A percentile compares a stretch with the other conserved stretches of the same genome.
Conservation (phyloP, 805 yeast genomes). For the Lachancea quebecensis region DNA sequence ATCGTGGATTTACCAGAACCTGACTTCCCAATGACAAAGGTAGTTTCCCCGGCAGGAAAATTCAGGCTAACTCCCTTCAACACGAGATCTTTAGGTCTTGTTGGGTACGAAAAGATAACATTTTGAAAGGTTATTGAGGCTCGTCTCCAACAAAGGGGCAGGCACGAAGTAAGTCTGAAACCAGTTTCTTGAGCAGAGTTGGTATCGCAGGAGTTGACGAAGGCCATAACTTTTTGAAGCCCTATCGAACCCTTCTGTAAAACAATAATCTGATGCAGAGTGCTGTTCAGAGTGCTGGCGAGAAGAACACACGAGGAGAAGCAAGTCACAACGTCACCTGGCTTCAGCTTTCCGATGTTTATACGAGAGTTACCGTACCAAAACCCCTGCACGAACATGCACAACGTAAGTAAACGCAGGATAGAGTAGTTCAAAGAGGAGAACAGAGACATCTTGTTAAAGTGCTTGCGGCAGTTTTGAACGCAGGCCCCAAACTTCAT, state of each 20-base stretch:
- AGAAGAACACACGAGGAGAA: slow-evolving; percentile 74
- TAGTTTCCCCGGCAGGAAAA: slow-evolving; percentile 40
- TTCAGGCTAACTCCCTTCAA: slow-evolving; percentile 42
- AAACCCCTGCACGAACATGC: slow-evolving; percentile 85
- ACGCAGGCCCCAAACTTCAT: slow-evolving; percentile 34
- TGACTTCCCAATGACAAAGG: slow-evolving; percentile 75
- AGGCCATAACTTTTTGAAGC: slow-evolving; percentile 40
- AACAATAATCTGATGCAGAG: slow-evolving; percentile 51
- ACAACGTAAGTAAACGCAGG: slow-evolving; percentile 49
- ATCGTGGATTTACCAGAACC: slow-evolving; percentile 94
- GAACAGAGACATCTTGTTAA: slow-evolving; percentile 39
- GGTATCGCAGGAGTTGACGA: slow-evolving; percentile 26
- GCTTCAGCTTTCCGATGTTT: slow-evolving; percentile 38
- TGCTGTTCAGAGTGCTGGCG: slow-evolving; percentile 51
- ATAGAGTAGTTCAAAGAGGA: slow-evolving; percentile 49
- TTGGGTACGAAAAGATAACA: slow-evolving; percentile 59
- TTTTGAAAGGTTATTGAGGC: slow-evolving; percentile 41
- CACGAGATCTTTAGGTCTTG: slow-evolving; percentile 42
- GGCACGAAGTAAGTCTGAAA: not conserved
- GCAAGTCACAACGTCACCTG: slow-evolving; percentile 71
- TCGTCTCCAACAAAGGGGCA: not conserved
- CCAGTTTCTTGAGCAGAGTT: not conserved
- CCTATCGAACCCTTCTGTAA: slow-evolving; percentile 73
- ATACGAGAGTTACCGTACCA: slow-evolving; percentile 83
- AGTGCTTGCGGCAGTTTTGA: slow-evolving; percentile 32